These are phyloP conservation scores for Vitis rupestris DNA, from an alignment of 164 flowering plant species.

Conservation along the genomic window DNA sequence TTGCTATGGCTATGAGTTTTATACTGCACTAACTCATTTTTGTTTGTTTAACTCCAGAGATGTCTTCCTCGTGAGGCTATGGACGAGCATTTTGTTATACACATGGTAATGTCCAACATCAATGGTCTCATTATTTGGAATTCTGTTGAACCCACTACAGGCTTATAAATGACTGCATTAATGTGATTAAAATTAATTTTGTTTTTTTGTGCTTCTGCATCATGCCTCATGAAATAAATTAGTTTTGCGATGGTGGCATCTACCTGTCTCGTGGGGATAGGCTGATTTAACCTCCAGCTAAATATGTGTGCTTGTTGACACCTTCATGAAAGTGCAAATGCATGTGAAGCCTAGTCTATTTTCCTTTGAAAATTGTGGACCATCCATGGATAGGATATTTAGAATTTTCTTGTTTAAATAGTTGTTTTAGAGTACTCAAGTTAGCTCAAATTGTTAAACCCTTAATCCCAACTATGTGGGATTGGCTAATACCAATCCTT, in stretches of 20 bases:
- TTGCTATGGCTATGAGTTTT: neutral
- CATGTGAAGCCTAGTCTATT: too few relatives aligned
- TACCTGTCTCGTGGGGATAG: neutral
- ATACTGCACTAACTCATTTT: conserved; percentile 1
- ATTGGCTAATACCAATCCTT: too few relatives aligned
- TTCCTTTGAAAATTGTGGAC: too few relatives aligned
- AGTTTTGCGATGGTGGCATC: neutral
- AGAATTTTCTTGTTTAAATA: too few relatives aligned
- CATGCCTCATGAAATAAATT: neutral
- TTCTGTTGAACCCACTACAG: neutral
- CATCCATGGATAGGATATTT: too few relatives aligned
- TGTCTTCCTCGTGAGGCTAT: conserved; percentile 76
- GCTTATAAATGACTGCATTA: neutral
- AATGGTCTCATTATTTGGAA: neutral
- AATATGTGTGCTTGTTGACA: too few relatives aligned
- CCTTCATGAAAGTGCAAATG: too few relatives aligned
- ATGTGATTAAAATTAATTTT: neutral
- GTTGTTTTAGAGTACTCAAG: too few relatives aligned
- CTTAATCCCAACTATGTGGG: too few relatives aligned
- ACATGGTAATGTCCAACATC: conserved; percentile 57
- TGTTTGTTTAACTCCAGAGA: conserved; percentile 52
- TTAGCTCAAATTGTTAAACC: too few relatives aligned
- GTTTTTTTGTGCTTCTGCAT: neutral
- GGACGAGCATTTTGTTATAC: conserved; percentile 91
- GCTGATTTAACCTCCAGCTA: too few relatives aligned